Evolutionary conservation across 2,329 filamentous ascomycete genomes (phyloP).

Genomic region (Talaromyces sp.): DNA sequence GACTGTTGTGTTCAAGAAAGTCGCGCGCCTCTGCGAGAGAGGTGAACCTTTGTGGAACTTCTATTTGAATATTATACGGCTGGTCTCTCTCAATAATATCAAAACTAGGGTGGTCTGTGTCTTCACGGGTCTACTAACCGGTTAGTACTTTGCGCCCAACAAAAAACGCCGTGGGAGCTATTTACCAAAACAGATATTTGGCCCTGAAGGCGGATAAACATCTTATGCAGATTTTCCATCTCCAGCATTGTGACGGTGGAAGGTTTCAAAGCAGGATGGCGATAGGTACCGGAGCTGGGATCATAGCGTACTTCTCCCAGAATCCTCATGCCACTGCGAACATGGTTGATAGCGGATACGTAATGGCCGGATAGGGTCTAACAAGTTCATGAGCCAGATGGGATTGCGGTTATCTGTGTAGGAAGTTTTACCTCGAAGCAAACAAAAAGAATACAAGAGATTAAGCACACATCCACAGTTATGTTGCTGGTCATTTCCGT

Average conservation of each 20-base stretch:
- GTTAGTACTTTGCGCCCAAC: not conserved
- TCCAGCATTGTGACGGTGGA: constrained; percentile 12
- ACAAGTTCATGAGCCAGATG: not conserved
- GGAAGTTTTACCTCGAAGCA: constrained; percentile 19
- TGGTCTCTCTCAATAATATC: not conserved
- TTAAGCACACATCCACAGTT: constrained; percentile 15
- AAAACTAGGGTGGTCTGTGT: not conserved
- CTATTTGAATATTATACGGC: not conserved
- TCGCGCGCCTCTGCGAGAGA: constrained; percentile 8
- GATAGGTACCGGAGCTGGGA: constrained; percentile 1
- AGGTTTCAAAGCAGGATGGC: constrained; percentile 12
- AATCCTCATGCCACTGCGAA: constrained; percentile 18
- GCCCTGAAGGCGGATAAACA: constrained; percentile 2
- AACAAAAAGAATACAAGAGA: constrained; percentile 22
- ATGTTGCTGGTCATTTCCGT: not conserved
- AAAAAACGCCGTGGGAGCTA: not conserved
- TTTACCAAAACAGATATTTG: constrained; percentile 5
- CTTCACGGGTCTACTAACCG: constrained; percentile 1
- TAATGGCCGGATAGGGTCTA: constrained; percentile 21
- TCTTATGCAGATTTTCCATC: constrained; percentile 6
- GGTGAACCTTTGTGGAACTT: not conserved
- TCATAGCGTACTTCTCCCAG: constrained; percentile 14
- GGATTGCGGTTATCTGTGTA: not conserved
- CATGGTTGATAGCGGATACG: constrained; percentile 16
- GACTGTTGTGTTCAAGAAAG: constrained; percentile 1